phyloP scores from a whole-genome alignment of 345 rosid species.

The Bruguiera parviflora region DNA sequence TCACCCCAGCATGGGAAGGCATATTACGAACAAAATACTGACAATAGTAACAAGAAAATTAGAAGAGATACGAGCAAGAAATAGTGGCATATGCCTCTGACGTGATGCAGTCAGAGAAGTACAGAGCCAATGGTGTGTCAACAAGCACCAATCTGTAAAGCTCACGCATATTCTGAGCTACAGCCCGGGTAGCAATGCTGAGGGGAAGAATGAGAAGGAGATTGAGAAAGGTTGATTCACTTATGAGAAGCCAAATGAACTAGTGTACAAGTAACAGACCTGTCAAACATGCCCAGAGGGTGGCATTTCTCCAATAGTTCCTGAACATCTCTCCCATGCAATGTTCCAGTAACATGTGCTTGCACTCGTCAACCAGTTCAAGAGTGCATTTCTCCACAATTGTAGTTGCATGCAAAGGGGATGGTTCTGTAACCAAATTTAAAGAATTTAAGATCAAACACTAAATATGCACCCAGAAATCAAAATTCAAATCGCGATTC shows the following conservation, averaged over 20 bases:
- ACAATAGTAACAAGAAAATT: background rate
- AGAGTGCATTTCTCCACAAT: slow-evolving; percentile 98
- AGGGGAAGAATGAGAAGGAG: background rate
- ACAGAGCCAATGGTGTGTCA: slow-evolving; percentile 98
- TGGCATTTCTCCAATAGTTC: slow-evolving; percentile 96
- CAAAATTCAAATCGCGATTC: background rate
- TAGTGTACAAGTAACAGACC: slow-evolving; percentile 39
- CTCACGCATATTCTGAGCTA: slow-evolving; percentile 99
- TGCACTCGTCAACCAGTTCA: slow-evolving; percentile 92
- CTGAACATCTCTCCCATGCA: slow-evolving; percentile 99
- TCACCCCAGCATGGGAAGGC: too few species aligned
- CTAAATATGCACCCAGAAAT: background rate
- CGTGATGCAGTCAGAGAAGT: slow-evolving; percentile 94
- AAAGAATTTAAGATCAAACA: background rate
- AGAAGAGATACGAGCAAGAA: background rate
- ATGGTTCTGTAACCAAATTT: slow-evolving; percentile 62
- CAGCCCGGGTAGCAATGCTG: slow-evolving; percentile 97
- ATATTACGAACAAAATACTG: too few species aligned
- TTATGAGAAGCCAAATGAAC: background rate
- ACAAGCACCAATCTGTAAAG: slow-evolving; percentile 97
- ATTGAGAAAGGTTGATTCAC: slow-evolving; percentile 7
- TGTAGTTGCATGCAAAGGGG: slow-evolving; percentile 93
- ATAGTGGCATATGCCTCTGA: slow-evolving; percentile 59
- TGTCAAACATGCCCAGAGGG: slow-evolving; percentile 99
- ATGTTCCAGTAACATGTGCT: slow-evolving; percentile 93